A percentile compares a stretch with the other conserved stretches of the same genome.
These are phyloP conservation scores for Ophiostoma piceae DNA, from an alignment of 2,329 filamentous ascomycete genomes.

Conservation along the genomic window DNA sequence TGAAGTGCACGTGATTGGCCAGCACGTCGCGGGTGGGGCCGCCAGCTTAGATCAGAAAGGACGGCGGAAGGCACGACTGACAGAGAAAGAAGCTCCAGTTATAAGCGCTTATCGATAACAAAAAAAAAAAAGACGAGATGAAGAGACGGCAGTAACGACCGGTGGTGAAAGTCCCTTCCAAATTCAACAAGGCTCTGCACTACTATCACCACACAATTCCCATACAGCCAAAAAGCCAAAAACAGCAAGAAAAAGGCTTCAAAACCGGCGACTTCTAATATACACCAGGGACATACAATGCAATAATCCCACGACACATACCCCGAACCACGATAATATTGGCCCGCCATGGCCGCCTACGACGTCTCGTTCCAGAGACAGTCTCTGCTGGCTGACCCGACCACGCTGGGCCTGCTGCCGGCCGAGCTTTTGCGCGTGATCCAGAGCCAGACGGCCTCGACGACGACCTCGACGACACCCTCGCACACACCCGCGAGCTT, in stretches of 20 bases:
- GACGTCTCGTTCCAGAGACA: slow-evolving; percentile 51
- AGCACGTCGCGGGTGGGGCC: background rate
- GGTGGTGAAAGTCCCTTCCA: background rate
- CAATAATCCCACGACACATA: slow-evolving; percentile 14
- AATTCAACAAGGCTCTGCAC: slow-evolving; percentile 14
- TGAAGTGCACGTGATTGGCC: slow-evolving; percentile 21
- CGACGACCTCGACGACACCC: slow-evolving; percentile 1
- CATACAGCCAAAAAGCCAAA: background rate
- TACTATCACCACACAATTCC: slow-evolving; percentile 13
- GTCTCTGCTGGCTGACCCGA: slow-evolving; percentile 52
- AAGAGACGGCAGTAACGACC: slow-evolving; percentile 18
- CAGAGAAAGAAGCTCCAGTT: slow-evolving; percentile 10
- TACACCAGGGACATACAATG: slow-evolving; percentile 13
- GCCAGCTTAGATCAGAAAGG: slow-evolving; percentile 12
- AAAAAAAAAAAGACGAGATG: slow-evolving; percentile 17
- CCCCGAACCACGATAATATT: background rate
- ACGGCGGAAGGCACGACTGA: background rate
- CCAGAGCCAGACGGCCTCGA: slow-evolving; percentile 40
- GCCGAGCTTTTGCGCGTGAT: slow-evolving; percentile 64
- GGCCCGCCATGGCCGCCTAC: slow-evolving; percentile 47
- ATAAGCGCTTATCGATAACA: slow-evolving; percentile 23
- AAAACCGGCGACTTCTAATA: background rate
- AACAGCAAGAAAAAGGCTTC: slow-evolving; percentile 9
- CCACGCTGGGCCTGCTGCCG: slow-evolving; percentile 57
- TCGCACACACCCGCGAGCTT: slow-evolving; percentile 42